Conservation (phyloP, 306 rosid genomes). For the Fragaria vesca region DNA sequence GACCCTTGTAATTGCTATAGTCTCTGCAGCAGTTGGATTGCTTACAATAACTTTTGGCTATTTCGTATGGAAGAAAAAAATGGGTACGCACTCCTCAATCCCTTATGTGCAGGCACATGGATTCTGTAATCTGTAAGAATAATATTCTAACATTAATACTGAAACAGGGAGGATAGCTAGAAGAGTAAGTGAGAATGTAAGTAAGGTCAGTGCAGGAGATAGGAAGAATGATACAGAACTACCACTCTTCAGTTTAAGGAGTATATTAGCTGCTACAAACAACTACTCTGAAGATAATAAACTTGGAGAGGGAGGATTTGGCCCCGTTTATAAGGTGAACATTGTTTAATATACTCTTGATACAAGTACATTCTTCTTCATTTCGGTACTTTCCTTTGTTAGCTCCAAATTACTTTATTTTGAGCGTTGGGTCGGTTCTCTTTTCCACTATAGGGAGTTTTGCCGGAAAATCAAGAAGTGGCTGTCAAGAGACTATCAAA, state of each 20-base stretch:
- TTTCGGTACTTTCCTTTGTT: neutral
- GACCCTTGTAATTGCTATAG: neutral
- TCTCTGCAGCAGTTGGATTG: no score
- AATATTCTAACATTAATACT: neutral
- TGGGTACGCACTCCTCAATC: neutral
- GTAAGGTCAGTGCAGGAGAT: constrained; percentile 23
- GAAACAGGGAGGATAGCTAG: neutral
- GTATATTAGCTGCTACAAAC: constrained; percentile 28
- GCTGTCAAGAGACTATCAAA: constrained; percentile 54
- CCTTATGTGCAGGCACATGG: neutral
- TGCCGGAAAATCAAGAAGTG: constrained; percentile 2
- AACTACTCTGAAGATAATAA: constrained; percentile 41
- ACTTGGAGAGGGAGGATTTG: constrained; percentile 67
- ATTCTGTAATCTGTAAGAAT: neutral
- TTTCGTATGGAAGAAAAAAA: no score
- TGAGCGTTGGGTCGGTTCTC: no score
- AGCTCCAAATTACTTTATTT: neutral
- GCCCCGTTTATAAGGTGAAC: constrained; percentile 24
- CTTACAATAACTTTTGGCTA: no score
- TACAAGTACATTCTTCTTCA: neutral
- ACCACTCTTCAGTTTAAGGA: constrained; percentile 32
- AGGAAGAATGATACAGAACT: constrained; percentile 36
- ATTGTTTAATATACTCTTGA: neutral
- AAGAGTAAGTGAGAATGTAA: neutral
- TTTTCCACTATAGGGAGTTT: neutral